Conservation (phyloP, 768 basidiomycete species). For the Suillus placidus region DNA sequence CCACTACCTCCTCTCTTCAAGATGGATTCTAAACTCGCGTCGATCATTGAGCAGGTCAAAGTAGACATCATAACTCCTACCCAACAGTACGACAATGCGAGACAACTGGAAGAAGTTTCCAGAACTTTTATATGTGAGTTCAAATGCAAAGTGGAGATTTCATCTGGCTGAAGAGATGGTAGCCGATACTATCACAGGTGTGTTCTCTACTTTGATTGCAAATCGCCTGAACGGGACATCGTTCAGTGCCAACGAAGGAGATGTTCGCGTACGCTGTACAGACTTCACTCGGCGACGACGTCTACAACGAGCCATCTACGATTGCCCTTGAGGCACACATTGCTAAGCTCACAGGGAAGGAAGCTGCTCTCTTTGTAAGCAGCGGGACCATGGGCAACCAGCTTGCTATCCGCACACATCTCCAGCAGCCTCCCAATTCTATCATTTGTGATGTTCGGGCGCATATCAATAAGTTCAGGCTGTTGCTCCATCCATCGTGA, state of each 20-base stretch:
- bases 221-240: constrained; percentile 8
- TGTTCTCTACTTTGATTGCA: constrained; percentile 28
- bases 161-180: constrained; percentile 5
- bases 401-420: constrained; percentile 82
- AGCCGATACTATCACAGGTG: constrained; percentile 58
- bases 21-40: constrained; percentile 26
- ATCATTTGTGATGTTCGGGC: constrained; percentile 84
- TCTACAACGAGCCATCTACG: constrained; percentile 66
- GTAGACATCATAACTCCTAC: constrained; percentile 62
- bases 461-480: constrained; percentile 72
- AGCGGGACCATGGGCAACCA: constrained; percentile 93
- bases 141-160: background rate
- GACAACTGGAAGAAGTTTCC: constrained; percentile 54
- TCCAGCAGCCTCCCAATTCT: constrained; percentile 88
- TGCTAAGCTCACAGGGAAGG: constrained; percentile 82
- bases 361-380: constrained; percentile 84
- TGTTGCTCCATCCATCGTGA: background rate
- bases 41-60: constrained; percentile 46
- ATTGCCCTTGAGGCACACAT: constrained; percentile 70
- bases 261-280: constrained; percentile 73
- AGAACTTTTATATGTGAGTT: constrained; percentile 72
- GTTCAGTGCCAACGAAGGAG: constrained; percentile 62
- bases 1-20: background rate
- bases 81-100: constrained; percentile 60
- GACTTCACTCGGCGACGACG: constrained; percentile 78